Percentiles rank a stretch among this genome's conserved stretches.
phyloP scores from a whole-genome alignment of 2,329 filamentous ascomycete genomes.

The Pyrenochaeta sp. region DNA sequence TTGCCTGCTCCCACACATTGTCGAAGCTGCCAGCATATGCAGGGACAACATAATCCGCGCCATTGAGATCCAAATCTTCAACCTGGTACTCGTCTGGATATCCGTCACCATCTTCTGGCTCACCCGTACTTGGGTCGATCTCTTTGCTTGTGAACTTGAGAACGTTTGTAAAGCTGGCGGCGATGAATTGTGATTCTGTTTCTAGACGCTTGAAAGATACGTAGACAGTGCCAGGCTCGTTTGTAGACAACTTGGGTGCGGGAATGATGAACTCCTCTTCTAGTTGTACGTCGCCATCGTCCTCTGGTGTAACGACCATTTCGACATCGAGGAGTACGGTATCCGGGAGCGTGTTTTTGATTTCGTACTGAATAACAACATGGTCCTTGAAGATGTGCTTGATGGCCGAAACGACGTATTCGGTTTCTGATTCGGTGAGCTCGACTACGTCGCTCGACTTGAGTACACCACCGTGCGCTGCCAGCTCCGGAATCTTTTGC shows the following conservation, averaged over 20 bases:
- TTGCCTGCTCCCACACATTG: constrained; percentile 93
- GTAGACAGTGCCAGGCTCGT: constrained; percentile 92
- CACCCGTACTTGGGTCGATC: constrained; percentile 91
- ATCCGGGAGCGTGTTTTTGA: constrained; percentile 95
- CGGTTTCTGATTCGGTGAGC: constrained; percentile 95
- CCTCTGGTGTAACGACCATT: constrained; percentile 84
- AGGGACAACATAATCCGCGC: constrained; percentile 92
- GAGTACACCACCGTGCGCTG: constrained; percentile 86
- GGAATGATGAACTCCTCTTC: constrained; percentile 94
- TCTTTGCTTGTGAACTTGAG: constrained; percentile 99
- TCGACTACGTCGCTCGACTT: constrained; percentile 89
- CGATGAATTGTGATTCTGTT: constrained; percentile 78
- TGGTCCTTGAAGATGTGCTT: constrained; percentile 99
- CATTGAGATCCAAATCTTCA: constrained; percentile 87
- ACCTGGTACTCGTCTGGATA: constrained; percentile 99
- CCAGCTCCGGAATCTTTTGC: constrained; percentile 88
- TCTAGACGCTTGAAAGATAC: constrained; percentile 89
- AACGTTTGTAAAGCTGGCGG: constrained; percentile 85
- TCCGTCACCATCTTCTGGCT: constrained; percentile 83
- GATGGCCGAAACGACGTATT: constrained; percentile 91
- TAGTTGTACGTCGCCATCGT: constrained; percentile 75
- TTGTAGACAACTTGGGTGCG: constrained; percentile 79
- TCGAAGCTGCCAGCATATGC: constrained; percentile 95
- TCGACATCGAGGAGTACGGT: constrained; percentile 61
- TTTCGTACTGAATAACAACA: constrained; percentile 92